Percentiles rank a stretch among this genome's conserved stretches.
Evolutionary conservation across 805 yeast species (phyloP).

Genomic region (Wickerhamomyces pijperi): DNA sequence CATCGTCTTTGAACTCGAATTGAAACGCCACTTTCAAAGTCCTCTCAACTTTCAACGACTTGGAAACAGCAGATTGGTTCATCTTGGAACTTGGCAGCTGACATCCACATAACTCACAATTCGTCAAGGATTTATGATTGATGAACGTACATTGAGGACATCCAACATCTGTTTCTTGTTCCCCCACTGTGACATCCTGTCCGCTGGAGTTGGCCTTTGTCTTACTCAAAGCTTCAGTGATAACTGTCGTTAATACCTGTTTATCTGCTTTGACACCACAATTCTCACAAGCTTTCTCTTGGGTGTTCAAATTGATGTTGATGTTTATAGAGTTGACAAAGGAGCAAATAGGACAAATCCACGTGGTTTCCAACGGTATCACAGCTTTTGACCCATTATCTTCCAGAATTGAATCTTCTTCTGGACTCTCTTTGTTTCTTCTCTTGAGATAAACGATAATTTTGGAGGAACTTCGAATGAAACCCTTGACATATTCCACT

Average conservation of each 20-base stretch:
- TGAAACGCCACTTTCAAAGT: constrained; percentile 13
- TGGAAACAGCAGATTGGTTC: constrained; percentile 14
- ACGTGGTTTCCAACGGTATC: constrained; percentile 18
- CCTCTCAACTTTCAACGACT: constrained; percentile 22
- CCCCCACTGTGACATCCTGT: no score
- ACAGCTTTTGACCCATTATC: not conserved
- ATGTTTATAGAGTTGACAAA: constrained; percentile 39
- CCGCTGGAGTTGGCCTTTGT: not conserved
- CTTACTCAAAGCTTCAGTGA: constrained; percentile 6
- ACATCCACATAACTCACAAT: constrained; percentile 85
- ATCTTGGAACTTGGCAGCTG: constrained; percentile 21
- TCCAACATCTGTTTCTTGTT: not conserved
- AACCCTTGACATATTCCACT: constrained; percentile 37
- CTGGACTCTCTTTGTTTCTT: not conserved
- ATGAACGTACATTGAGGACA: constrained; percentile 65
- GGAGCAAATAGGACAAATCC: constrained; percentile 92
- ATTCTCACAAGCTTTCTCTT: constrained; percentile 31
- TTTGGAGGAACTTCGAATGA: constrained; percentile 72
- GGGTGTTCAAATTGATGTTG: constrained; percentile 17
- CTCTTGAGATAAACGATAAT: constrained; percentile 33
- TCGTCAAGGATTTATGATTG: constrained; percentile 67
- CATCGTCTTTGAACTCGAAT: constrained; percentile 20
- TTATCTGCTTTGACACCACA: constrained; percentile 48
- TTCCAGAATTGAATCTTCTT: not conserved
- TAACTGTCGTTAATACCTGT: constrained; percentile 24